Evolutionary conservation across 192 early-diverging fungal genomes (phyloP), one percentile per base, ranked within the genome.

Genomic region (Backusella tuberculispora): DNA sequence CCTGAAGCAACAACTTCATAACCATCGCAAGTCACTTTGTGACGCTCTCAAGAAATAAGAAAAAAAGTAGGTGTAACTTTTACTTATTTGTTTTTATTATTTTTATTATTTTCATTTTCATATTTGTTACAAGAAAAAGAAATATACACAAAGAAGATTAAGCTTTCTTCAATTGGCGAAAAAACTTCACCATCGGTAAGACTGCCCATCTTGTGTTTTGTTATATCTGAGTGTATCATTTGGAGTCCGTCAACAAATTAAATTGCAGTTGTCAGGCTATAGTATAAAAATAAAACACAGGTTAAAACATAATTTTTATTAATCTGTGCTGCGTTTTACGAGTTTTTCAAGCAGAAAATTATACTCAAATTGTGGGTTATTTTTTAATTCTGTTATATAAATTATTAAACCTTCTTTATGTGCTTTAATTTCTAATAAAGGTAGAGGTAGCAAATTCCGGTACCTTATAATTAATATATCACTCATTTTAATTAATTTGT

Each of bases 181-280:
- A 75, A 63, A 75, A 75, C 74, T 69, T 53, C 17, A 24, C 40
- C 47, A 66, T 75, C 74, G 6, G 74, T 15, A 38, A 42, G 50
- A 75, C 74, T 75, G 74, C 74, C 74, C 74, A 75, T 26, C 46
- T 67, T 69, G 63, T 41, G 19, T 75, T 69, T 19, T 24, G 24
- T 66, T 69, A 17, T n/a, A 42, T 69, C 74, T 75, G 74, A 69
- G 67, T 75, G 74, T 69, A 21, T 3, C 13, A 60, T 69, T 72
- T 48, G 19, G 56, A 67, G 48, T 41, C 53, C 53, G 48, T 7
- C 71, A 60, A 72, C 50, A 42, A 37, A 37, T 29, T 13, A 41
- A 60, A 60, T 69, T 37, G 38, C 19, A n/a, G 41, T 40, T 41
- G 56, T 24, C 40, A 63, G 50, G 42, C 50, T 29, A 53, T 43